These are phyloP conservation scores for Aphanoascus verrucosus DNA, from an alignment of 2,329 filamentous ascomycete genomes.

Conservation along the genomic window DNA sequence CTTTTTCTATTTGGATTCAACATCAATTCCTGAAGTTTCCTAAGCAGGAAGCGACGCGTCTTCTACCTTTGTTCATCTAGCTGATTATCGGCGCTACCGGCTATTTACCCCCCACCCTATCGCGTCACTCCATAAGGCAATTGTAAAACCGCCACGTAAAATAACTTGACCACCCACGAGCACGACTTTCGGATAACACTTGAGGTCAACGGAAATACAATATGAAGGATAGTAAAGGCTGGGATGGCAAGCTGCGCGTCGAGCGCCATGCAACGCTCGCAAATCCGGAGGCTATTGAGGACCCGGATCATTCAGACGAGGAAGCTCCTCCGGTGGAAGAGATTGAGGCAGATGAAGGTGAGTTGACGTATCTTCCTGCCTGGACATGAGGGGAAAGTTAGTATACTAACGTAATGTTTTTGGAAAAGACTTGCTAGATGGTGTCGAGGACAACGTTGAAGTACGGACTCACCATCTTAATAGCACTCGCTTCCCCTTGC, in stretches of 20 bases:
- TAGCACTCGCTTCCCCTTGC: neutral
- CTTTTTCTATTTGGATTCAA: too few relatives aligned
- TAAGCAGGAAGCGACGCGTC: too few relatives aligned
- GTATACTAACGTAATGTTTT: neutral
- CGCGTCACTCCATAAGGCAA: too few relatives aligned
- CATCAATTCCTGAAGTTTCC: too few relatives aligned
- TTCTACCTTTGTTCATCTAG: too few relatives aligned
- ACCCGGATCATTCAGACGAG: conserved; percentile 73
- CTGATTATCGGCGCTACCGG: too few relatives aligned
- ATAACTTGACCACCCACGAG: neutral
- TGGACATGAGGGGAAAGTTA: too few relatives aligned
- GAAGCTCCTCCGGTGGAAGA: conserved; percentile 57
- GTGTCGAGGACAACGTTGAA: conserved; percentile 45
- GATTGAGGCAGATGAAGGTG: conserved; percentile 74
- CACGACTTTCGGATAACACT: neutral
- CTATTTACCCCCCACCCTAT: too few relatives aligned
- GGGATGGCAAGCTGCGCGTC: conserved; percentile 44
- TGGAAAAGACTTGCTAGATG: conserved; percentile 47
- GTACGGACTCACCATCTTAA: conserved; percentile 23
- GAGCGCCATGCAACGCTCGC: conserved; percentile 57
- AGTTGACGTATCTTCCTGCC: conserved; percentile 7
- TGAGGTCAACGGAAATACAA: conserved; percentile 4
- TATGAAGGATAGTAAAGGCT: conserved; percentile 37
- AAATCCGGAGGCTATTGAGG: conserved; percentile 73
- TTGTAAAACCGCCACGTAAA: too few relatives aligned